Evolutionary conservation across 2,329 filamentous ascomycete species (phyloP).

Genomic region (Neopestalotiopsis clavispora): DNA sequence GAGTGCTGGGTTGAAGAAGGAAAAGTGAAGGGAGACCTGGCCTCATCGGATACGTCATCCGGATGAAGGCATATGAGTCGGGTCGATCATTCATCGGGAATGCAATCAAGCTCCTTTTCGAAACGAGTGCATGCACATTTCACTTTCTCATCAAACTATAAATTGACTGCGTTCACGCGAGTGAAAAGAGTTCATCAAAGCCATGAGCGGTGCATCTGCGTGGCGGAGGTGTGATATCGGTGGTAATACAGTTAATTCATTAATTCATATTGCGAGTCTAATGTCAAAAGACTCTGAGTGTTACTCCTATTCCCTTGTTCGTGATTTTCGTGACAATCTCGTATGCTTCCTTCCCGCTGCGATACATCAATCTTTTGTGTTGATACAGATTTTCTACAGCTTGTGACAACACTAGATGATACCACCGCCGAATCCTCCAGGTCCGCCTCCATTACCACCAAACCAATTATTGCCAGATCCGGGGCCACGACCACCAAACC

Average conservation of each 20-base stretch:
- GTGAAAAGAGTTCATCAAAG: neutral
- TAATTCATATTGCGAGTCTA: neutral
- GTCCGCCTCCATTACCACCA: conserved; percentile 39
- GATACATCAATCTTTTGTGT: neutral
- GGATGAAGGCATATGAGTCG: neutral
- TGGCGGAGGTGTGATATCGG: neutral
- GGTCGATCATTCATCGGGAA: too few relatives aligned
- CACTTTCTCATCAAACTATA: neutral
- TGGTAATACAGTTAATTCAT: conserved; percentile 9
- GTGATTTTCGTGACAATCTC: conserved; percentile 1
- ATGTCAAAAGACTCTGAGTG: neutral
- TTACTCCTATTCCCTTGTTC: neutral
- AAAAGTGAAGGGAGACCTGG: conserved; percentile 42
- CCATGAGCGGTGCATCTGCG: neutral
- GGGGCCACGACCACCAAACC: conserved; percentile 49
- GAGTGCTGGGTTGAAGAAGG: conserved; percentile 71
- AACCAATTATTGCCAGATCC: conserved; percentile 45
- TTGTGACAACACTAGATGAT: conserved; percentile 33
- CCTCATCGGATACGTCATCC: conserved; percentile 6
- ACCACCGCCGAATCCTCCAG: conserved; percentile 40
- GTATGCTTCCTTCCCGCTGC: neutral
- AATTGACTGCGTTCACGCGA: neutral
- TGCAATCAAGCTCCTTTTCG: neutral
- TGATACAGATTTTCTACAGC: neutral
- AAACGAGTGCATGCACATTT: neutral